phyloP scores from a whole-genome alignment of 768 basidiomycete genomes.

The Rhodotorula sphaerocarpa region DNA sequence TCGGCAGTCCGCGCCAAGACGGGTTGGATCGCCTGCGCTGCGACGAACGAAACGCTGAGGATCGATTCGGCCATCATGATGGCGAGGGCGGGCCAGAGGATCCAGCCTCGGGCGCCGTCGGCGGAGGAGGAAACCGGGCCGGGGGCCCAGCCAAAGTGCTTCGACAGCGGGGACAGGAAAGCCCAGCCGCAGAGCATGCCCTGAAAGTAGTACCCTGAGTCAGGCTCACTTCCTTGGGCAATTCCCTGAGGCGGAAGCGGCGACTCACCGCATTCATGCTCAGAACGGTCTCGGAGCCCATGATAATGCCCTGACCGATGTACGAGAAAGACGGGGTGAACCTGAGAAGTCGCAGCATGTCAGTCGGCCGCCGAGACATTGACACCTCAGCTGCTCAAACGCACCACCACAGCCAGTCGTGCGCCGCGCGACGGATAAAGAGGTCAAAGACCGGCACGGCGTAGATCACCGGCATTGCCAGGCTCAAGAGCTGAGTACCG shows the following conservation, averaged over 20 bases:
- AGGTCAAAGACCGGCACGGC: constrained; percentile 61
- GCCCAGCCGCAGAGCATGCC: constrained; percentile 98
- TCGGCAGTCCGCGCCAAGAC: constrained; percentile 55
- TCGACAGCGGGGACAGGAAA: constrained; percentile 78
- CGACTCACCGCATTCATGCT: constrained; percentile 75
- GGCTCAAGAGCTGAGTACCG: constrained; percentile 59
- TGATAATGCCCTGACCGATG: constrained; percentile 74
- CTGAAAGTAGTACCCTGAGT: constrained; percentile 46
- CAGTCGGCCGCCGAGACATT: not conserved
- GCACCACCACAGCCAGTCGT: constrained; percentile 77
- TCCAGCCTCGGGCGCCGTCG: constrained; percentile 82
- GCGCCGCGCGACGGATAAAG: constrained; percentile 73
- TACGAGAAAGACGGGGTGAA: constrained; percentile 88
- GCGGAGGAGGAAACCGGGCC: constrained; percentile 81
- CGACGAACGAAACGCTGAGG: constrained; percentile 71
- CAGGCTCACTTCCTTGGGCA: not conserved
- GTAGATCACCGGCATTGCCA: constrained; percentile 82
- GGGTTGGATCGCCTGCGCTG: constrained; percentile 41
- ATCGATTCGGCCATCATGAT: constrained; percentile 92
- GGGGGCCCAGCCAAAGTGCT: constrained; percentile 79
- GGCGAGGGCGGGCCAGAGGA: constrained; percentile 89
- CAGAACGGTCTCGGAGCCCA: constrained; percentile 89
- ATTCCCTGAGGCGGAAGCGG: not conserved
- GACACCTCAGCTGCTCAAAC: constrained; percentile 23
- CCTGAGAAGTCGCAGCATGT: constrained; percentile 26